Evolutionary conservation across 768 basidiomycete genomes (phyloP).

Genomic region (Auricularia heimuer): DNA sequence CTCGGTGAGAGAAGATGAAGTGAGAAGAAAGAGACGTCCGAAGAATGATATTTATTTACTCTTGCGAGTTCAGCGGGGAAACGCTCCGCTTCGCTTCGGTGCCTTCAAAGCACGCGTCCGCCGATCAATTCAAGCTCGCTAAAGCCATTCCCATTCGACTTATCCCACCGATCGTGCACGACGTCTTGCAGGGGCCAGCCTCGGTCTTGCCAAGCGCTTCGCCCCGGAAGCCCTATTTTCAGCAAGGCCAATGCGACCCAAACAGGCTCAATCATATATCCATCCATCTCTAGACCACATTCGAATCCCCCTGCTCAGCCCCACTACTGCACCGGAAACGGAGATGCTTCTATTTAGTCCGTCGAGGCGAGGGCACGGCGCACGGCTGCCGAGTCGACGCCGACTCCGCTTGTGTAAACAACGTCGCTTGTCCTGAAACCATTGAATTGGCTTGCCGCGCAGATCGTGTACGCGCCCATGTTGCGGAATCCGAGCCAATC

Average conservation of each 20-base stretch:
- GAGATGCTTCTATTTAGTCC: background rate
- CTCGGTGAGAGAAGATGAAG: background rate
- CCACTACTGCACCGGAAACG: too few relatives aligned
- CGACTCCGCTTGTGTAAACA: constrained; percentile 62
- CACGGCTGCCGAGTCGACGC: constrained; percentile 40
- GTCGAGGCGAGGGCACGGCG: constrained; percentile 33
- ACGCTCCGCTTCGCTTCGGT: background rate
- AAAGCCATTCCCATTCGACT: background rate
- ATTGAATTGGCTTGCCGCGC: constrained; percentile 93
- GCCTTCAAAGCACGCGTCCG: background rate
- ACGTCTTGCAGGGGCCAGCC: background rate
- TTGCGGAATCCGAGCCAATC: constrained; percentile 98
- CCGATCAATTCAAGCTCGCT: background rate
- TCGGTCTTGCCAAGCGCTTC: background rate
- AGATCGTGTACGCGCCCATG: constrained; percentile 99
- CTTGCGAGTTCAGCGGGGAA: background rate
- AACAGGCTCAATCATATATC: too few relatives aligned
- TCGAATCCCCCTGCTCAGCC: too few relatives aligned
- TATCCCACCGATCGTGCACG: background rate
- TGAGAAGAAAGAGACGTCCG: background rate
- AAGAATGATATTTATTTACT: background rate
- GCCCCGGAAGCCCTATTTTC: too few relatives aligned
- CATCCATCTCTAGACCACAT: too few relatives aligned
- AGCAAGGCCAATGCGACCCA: too few relatives aligned
- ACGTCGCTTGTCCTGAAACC: constrained; percentile 78